These are phyloP conservation scores for Ajuga chamaepitys DNA, from an alignment of 257 asterid genomes.

Conservation along the genomic window DNA sequence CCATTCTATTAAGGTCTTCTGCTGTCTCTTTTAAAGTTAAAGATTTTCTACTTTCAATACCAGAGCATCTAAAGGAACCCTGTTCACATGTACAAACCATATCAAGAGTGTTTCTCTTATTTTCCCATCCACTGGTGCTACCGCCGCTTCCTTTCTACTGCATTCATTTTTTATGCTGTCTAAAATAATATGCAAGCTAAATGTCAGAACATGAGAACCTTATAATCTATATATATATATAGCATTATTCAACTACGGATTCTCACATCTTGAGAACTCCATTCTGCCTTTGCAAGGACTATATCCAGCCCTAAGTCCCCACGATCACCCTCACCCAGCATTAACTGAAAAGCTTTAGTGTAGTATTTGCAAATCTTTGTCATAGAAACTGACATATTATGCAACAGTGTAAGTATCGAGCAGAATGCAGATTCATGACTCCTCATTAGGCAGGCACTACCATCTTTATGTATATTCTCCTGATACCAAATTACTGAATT, in stretches of 20 bases:
- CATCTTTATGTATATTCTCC: no score
- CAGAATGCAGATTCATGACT: not conserved
- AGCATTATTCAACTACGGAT: not conserved
- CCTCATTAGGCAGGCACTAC: no score
- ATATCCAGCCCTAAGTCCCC: not conserved
- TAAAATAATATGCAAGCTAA: not conserved
- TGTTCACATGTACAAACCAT: no score
- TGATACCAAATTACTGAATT: not conserved
- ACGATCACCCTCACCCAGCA: not conserved
- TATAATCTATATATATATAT: not conserved
- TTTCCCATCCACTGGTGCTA: no score
- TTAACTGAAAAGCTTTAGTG: not conserved
- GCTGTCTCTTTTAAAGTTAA: no score
- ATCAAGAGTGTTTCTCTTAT: no score
- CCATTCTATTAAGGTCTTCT: no score
- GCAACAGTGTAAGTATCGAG: not conserved
- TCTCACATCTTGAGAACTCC: not conserved
- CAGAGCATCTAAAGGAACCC: no score
- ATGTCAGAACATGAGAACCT: not conserved
- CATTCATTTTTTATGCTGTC: no score
- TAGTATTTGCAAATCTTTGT: not conserved
- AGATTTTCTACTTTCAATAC: no score
- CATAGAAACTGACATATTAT: not conserved
- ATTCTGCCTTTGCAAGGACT: not conserved
- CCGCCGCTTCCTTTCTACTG: no score